A percentile compares a stretch with the other conserved stretches of the same genome.
These are phyloP conservation scores for Annulohypoxylon nitens DNA, from an alignment of 495 filamentous ascomycete species.

Conservation along the genomic window DNA sequence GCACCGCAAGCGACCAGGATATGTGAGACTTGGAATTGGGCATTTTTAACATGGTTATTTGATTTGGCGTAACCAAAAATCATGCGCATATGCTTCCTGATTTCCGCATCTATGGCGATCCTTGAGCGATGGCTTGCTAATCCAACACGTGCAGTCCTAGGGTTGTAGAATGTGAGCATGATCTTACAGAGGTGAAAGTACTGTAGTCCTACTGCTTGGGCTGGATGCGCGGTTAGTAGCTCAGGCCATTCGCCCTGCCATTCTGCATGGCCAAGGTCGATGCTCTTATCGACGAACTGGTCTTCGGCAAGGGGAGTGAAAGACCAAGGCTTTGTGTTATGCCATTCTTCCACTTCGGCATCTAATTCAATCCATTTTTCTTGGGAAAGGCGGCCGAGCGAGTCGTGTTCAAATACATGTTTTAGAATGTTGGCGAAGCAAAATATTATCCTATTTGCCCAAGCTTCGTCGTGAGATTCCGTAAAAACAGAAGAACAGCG, in stretches of 20 bases:
- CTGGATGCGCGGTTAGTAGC: neutral
- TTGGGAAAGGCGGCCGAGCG: neutral
- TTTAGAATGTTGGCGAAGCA: neutral
- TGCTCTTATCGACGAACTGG: neutral
- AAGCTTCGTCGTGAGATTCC: neutral
- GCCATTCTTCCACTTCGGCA: neutral
- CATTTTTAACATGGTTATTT: neutral
- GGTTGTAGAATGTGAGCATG: neutral
- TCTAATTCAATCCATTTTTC: neutral
- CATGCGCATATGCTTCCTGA: constrained; percentile 1
- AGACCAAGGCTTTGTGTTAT: neutral
- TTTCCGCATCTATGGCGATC: neutral
- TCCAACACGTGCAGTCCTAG: neutral
- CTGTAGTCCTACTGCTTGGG: neutral
- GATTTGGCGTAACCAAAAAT: constrained; percentile 1
- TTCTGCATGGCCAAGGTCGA: neutral
- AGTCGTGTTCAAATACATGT: neutral
- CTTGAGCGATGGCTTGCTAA: neutral
- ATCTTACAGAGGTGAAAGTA: neutral
- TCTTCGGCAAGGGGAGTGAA: neutral
- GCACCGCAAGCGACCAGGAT: neutral
- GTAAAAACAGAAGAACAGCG: neutral
- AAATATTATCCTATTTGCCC: neutral
- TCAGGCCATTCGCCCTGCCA: neutral
- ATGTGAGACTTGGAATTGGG: neutral